These are phyloP conservation scores for Beauveria pseudobassiana DNA, from an alignment of 2,329 filamentous ascomycete genomes.

Conservation along the genomic window DNA sequence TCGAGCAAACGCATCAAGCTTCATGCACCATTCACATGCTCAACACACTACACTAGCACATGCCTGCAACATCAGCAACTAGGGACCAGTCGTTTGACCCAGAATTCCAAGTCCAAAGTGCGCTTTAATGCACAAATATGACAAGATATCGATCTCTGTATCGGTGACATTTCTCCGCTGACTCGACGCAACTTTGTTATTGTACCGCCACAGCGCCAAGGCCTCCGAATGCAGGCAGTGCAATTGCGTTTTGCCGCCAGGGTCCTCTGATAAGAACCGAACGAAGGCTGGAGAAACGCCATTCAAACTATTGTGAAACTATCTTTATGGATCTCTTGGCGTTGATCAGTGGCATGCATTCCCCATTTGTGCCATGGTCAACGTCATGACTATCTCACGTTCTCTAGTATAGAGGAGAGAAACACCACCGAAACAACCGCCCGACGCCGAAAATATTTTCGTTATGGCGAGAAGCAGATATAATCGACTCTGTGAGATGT, in stretches of 20 bases:
- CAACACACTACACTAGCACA: not conserved
- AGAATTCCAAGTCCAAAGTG: not conserved
- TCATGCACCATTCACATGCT: too few relatives aligned
- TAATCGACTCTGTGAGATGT: too few relatives aligned
- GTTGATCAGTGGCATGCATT: not conserved
- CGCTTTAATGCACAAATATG: not conserved
- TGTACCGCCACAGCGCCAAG: slow-evolving; percentile 1
- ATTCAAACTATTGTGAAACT: not conserved
- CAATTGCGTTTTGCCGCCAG: not conserved
- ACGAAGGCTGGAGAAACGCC: not conserved
- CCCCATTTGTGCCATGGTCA: not conserved
- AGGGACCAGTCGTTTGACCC: not conserved
- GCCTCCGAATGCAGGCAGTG: not conserved
- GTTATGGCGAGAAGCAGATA: too few relatives aligned
- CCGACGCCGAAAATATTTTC: too few relatives aligned
- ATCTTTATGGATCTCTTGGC: not conserved
- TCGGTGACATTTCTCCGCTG: not conserved
- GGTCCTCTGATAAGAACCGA: not conserved
- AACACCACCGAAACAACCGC: not conserved
- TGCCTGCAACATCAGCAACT: not conserved
- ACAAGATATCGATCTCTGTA: not conserved
- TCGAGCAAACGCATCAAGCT: too few relatives aligned
- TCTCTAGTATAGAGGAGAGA: not conserved
- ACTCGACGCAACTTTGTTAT: not conserved
- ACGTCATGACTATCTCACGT: slow-evolving; percentile 1